Conservation (phyloP, 768 basidiomycete species). For the Serendipita sp. region DNA sequence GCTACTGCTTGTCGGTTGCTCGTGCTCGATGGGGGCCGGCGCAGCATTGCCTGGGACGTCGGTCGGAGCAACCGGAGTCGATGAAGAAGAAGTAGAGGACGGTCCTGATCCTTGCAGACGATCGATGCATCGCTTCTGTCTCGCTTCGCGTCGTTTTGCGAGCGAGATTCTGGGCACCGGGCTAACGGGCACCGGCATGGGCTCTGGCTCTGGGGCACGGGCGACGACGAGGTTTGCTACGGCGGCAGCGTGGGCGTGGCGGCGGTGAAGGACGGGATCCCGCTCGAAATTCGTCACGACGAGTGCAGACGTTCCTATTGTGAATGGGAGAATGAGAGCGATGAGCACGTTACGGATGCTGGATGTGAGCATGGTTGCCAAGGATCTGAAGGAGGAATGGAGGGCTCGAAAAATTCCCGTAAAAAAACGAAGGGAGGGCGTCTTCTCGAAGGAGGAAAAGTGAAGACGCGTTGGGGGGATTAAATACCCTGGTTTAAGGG, state of each 20-base stretch:
- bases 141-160: not conserved
- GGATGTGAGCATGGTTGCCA: too few relatives aligned
- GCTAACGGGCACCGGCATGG: not conserved
- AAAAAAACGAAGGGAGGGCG: too few relatives aligned
- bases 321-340: not conserved
- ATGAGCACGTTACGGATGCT: not conserved
- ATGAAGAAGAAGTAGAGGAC: conserved; percentile 5
- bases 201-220: not conserved
- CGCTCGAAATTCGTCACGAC: not conserved
- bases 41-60: not conserved
- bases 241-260: conserved; percentile 1
- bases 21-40: conserved; percentile 12
- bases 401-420: too few relatives aligned
- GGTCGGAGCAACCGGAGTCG: conserved; percentile 12
- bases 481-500: too few relatives aligned
- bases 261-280: not conserved
- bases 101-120: not conserved
- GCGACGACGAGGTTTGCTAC: not conserved
- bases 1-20: conserved; percentile 10
- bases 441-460: too few relatives aligned
- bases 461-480: too few relatives aligned
- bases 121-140: conserved; percentile 16
- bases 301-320: not conserved
- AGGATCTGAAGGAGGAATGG: too few relatives aligned
- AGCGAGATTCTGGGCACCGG: not conserved